phyloP scores from a whole-genome alignment of 495 filamentous ascomycete genomes.

The Collariella sp. region DNA sequence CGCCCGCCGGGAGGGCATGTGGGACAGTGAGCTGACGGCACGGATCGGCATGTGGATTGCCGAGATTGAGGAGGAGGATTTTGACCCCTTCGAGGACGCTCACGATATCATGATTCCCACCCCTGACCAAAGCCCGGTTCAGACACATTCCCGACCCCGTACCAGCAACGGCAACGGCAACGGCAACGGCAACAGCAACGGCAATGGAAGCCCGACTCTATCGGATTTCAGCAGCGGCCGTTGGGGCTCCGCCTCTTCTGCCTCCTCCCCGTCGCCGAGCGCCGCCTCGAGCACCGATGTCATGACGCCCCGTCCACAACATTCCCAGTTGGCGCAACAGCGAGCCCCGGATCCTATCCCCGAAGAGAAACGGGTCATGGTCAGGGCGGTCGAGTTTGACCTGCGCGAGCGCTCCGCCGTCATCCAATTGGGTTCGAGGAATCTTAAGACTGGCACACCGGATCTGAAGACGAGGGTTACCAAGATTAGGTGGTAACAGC shows the following conservation, averaged over 20 bases:
- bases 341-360: slow-evolving; percentile 33
- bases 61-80: slow-evolving; percentile 44
- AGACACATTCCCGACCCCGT: slow-evolving; percentile 24
- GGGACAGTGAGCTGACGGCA: slow-evolving; percentile 51
- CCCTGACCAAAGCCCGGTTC: slow-evolving; percentile 23
- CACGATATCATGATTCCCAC: slow-evolving; percentile 10
- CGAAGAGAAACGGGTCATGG: slow-evolving; percentile 46
- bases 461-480: slow-evolving; percentile 39
- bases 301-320: background rate
- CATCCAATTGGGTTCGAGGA: slow-evolving; percentile 43
- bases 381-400: slow-evolving; percentile 46
- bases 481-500: slow-evolving; percentile 36
- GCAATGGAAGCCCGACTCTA: background rate
- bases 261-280: slow-evolving; percentile 20
- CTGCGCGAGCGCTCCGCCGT: slow-evolving; percentile 40
- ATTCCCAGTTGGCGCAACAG: background rate
- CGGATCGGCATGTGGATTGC: slow-evolving; percentile 47
- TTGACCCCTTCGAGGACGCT: background rate
- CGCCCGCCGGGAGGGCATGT: slow-evolving; percentile 54
- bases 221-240: slow-evolving; percentile 6
- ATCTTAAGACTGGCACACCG: slow-evolving; percentile 36
- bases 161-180: slow-evolving; percentile 14
- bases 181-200: slow-evolving; percentile 10
- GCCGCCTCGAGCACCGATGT: slow-evolving; percentile 13
- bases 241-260: background rate